Evolutionary conservation across 352 stramenopile species (phyloP), one percentile per base, ranked within the genome.

Genomic region (Pythium brassicae): DNA sequence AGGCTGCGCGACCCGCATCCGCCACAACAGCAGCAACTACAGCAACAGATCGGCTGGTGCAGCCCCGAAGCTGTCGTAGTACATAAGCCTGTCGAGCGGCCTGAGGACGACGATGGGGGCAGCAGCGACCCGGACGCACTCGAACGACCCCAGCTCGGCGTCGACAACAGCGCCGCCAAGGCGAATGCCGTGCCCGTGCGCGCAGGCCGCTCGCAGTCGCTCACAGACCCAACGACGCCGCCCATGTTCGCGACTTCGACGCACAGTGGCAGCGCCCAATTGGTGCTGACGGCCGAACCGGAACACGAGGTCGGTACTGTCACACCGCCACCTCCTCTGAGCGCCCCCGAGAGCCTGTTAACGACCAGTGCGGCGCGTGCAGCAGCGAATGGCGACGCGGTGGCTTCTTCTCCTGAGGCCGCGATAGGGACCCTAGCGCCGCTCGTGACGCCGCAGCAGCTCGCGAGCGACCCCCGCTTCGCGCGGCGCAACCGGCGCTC

Each of bases 141-240:
- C 32, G 22, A 2, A 4, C 23, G 15, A 5, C 25, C 23, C 45
- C n/a, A n/a, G n/a, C n/a, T n/a, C n/a, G n/a, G n/a, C n/a, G 34
- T 22, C 26, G 37, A 4, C 32, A 32, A 34, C 35, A 46, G 35
- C 20, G 15, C 10, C 20, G 15, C 10, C 14, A 55, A 19, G 14
- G 3, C 20, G 34, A 46, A 23, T 42, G 22, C 26, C 17, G n/a
- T 58, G 11, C 66, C 67, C 8, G 55, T 75, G 23, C 66, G 69
- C 12, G 69, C 53, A 22, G 52, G 50, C 4, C 72, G 75, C 5
- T 86, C 72, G 25, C 71, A 77, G 55, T 86, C 75, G 34, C 64
- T 83, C 11, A 74, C 65, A 4, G 53, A 68, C 20, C 63, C 61
- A 6, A 72, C 59, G 46, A 72, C 64, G 8, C 55, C 66, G 19